Conservation (phyloP, 139 green algal genomes). For the Mesotaenium endlicherianum region DNA sequence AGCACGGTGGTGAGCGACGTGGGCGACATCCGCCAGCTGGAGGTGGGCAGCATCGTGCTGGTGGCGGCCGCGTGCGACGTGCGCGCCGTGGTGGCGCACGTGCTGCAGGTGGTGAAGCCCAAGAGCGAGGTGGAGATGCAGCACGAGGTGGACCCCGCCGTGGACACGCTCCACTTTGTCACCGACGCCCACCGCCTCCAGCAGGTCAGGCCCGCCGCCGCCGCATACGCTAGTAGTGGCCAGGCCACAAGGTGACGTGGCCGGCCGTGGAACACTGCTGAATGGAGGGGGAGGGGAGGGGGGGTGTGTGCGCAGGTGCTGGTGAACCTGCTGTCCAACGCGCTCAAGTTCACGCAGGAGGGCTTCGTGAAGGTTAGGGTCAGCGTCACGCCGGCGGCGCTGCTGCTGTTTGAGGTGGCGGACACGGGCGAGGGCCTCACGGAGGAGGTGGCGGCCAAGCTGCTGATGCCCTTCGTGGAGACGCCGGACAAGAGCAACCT, state of each 20-base stretch:
- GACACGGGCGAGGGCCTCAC: conserved; percentile 15
- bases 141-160: not conserved
- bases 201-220: not conserved
- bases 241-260: too few species aligned
- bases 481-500: not conserved
- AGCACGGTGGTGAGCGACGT: conserved; percentile 9
- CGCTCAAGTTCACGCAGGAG: conserved; percentile 16
- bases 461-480: conserved; percentile 29
- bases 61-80: too few species aligned
- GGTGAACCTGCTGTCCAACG: conserved; percentile 16
- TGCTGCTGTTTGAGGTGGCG: conserved; percentile 10
- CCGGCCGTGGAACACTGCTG: too few species aligned
- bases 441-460: conserved; percentile 4
- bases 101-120: not conserved
- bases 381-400: too few species aligned
- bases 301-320: conserved; percentile 16
- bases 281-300: too few species aligned
- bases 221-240: not conserved
- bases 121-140: not conserved
- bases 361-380: conserved; percentile 9
- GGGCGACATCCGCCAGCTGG: conserved; percentile 8
- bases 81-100: not conserved
- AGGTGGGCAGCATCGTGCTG: not conserved
- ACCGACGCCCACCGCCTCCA: conserved; percentile 1
- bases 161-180: not conserved